A percentile compares a stretch with the other conserved stretches of the same genome.
Evolutionary conservation across 768 basidiomycete species (phyloP).

Genomic region (Mycena olivaceomarginata): DNA sequence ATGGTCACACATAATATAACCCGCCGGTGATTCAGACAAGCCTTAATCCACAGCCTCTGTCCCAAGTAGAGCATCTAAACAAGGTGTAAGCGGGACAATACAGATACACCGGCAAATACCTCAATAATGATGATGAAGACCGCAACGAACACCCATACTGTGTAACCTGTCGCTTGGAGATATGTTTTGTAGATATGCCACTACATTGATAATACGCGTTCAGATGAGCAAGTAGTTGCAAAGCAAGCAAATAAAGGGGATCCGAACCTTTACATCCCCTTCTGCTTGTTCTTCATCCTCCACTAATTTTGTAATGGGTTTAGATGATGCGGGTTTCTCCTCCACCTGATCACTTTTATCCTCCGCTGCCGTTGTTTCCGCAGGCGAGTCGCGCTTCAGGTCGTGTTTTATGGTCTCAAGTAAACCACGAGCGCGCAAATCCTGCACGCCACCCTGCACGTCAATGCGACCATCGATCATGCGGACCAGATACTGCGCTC

Average conservation of each 20-base stretch:
- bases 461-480: constrained; percentile 91
- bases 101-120: constrained; percentile 62
- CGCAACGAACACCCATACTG: constrained; percentile 75
- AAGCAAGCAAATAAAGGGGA: background rate
- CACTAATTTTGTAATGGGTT: constrained; percentile 51
- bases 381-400: constrained; percentile 63
- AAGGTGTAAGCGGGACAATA: background rate
- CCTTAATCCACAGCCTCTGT: constrained; percentile 84
- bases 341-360: constrained; percentile 26
- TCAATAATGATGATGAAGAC: constrained; percentile 67
- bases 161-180: constrained; percentile 85
- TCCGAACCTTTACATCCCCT: constrained; percentile 9
- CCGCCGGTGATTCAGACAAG: background rate
- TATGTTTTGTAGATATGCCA: constrained; percentile 61
- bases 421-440: constrained; percentile 76
- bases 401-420: constrained; percentile 78
- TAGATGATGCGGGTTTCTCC: constrained; percentile 78
- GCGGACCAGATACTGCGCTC: constrained; percentile 80
- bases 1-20: background rate
- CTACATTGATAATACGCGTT: background rate
- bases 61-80: constrained; percentile 30
- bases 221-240: background rate
- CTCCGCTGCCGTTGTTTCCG: constrained; percentile 27
- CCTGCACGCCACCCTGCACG: constrained; percentile 80
- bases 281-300: constrained; percentile 83